Base-by-base conservation (phyloP, 2,329 filamentous ascomycete genomes). In the Hansfordia pulvinata region DNA sequence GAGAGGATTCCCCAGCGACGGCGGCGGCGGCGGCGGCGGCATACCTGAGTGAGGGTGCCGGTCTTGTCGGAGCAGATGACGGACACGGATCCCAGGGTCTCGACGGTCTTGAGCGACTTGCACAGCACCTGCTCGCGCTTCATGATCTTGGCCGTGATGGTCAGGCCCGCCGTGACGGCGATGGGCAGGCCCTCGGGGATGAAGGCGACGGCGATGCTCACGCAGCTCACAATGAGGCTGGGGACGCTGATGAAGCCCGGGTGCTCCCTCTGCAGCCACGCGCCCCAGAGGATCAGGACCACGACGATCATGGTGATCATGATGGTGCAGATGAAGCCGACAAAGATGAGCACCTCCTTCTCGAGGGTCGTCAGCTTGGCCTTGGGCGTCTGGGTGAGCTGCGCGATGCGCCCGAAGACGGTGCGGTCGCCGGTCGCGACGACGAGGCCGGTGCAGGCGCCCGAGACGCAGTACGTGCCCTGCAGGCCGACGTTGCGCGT, bases 51-150 rank as follows among this genome's bases (percentile, higher is more conserved):
- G 30, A 80, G 52, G 0, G 75, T 80, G 4, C 79, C 79, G 0
- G 78, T 84, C 55, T 84, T 84, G 46, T 84, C 79, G 0, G 76
- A 81, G 45, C 78, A 82, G 20, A 85, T 74, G 6, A 81, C 68
- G 1, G 74, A 78, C 2, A 83, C 77, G 0, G 73, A 64, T 1
- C 79, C 79, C 1, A 84, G 61, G 0, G 78, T 84, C 50, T 84
- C 79, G 0, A 83, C 77, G 0, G 79, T 84, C 52, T 81, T 81
- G 24, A 86, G 59, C 0, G 75, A 81, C 52, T 85, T 85, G 69
- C 78, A 84, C 7, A 85, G 62, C 22, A 85, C 73, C 43, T 78
- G 77, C 47, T 84, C 76, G 52, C 76, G 74, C 35, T 64, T 64
- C 80, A 86, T 84, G 38, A 80, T 64, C 35, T 77, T 80, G 12